Percentiles rank a stretch among this genome's conserved stretches.
phyloP scores from a whole-genome alignment of 2,329 filamentous ascomycete species.

The Samsoniella hepiali region DNA sequence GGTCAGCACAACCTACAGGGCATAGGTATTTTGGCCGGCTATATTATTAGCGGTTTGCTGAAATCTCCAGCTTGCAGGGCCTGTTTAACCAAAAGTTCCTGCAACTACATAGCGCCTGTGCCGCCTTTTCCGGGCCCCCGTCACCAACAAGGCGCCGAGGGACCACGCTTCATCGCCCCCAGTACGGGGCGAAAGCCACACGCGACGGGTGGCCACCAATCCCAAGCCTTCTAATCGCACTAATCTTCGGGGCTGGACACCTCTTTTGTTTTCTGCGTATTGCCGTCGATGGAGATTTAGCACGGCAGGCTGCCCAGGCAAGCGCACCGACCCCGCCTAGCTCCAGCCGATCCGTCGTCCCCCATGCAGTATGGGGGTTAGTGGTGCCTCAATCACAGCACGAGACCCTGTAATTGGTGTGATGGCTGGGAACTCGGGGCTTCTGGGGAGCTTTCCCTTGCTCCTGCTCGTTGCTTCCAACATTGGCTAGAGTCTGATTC shows the following conservation, averaged over 20 bases:
- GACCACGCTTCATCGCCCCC: not conserved
- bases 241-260: not conserved
- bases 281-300: not conserved
- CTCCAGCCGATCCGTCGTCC: not conserved
- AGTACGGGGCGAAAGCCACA: not conserved
- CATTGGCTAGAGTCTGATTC: not conserved
- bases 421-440: not conserved
- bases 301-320: no score
- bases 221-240: not conserved
- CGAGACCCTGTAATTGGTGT: not conserved
- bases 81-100: not conserved
- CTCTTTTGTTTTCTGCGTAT: not conserved
- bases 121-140: not conserved
- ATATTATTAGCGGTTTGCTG: not conserved
- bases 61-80: not conserved
- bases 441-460: constrained; percentile 2
- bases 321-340: no score
- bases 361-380: not conserved
- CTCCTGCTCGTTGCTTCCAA: not conserved
- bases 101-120: not conserved
- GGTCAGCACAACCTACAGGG: not conserved
- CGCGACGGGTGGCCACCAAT: not conserved
- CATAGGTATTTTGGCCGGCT: not conserved
- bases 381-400: not conserved
- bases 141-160: not conserved